Evolutionary conservation across 2,329 filamentous ascomycete genomes (phyloP), one percentile per base, ranked within the genome.

Genomic region (Talaromyces rugulosus): DNA sequence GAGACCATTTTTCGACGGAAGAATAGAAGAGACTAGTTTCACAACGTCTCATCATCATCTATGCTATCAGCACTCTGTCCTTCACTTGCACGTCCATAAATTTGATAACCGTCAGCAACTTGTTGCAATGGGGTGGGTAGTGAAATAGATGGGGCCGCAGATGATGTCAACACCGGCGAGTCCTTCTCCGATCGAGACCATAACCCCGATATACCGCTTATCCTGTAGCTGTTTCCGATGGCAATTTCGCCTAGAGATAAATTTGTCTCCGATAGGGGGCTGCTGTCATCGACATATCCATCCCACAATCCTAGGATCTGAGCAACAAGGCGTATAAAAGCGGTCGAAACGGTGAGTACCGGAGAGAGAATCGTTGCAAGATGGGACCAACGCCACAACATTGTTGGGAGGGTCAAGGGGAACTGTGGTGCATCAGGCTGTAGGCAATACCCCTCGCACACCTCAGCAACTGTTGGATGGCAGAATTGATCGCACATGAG

Each of bases 321-420:
- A 27, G 70, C 67, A 14, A 71, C 47, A 16, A 78, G 64, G 16
- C 73, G 65, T 62, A 69, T 68, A 40, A 74, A 59, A 1, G 71
- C 73, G 12, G 77, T 58, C 1, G 65, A 14, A 14, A 78, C 60
- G 3, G 74, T 67, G 59, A 72, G 66, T 14, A 76, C 33, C 0
- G 75, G 74, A 0, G 67, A 64, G 4, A 74, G 61, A 14, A 75
- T 34, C 3, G 63, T 59, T 0, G 72, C 75, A 5, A 78, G 63
- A 65, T 75, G 74, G 16, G 75, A 74, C 78, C 78, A 80, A 28
- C 78, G 77, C 72, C 72, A 83, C 3, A 85, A 62, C 68, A 87
- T 77, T 3, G 83, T 86, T 3, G 83, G 82, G 5, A 85, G 76
- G 5, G 85, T 83, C 63, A 80, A 84, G 0, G 85, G 85, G 57